Base-by-base conservation (phyloP, 495 filamentous ascomycete species). In the Antarctomyces pellizariae region DNA sequence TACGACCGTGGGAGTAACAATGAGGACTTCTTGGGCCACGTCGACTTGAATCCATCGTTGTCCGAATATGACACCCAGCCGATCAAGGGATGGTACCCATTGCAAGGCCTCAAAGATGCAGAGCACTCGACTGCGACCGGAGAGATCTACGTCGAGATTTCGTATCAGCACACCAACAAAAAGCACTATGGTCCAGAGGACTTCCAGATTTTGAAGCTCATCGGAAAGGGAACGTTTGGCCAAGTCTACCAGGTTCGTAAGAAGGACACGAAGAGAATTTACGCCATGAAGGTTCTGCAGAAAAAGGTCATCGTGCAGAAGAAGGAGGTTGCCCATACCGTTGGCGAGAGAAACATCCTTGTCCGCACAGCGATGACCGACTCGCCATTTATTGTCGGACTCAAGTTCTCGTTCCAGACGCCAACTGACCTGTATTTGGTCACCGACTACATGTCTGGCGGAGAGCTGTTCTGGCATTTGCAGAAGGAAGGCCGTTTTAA, bases 251-350 rank as follows among this genome's bases (percentile, higher is more conserved):
- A 95, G 41, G 86, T 95, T n/a, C 75, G 79, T 36, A 95, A 97
- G 60, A 86, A 77, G 57, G 86, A 97, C 44, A 93, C 86, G 1
- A 64, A 70, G 37, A 69, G 89, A 11, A 91, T 97, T 31, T 97
- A 95, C 38, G 86, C 86, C 21, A 97, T 97, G 86, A 97, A 97
- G 46, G 83, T 95, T 2, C 55, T 97, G 12, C 92, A 84, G 7
- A 97, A 97, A 61, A 97, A 95, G 57, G 86, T 97, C 26, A 95
- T 97, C 30, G 86, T 97, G 9, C 86, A 97, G 50, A 97, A 97
- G 63, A 97, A 97, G 50, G 86, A 97, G 50, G 78, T 97, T 22
- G 78, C 82, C 10, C 86, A 97, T 48, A 97, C 86, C 2, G 63
- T 97, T 9, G 86, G 86, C 30, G 89, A 97, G 51, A 69, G 86